phyloP scores from a whole-genome alignment of 257 asterid species.

The Oldenlandia corymbosa region DNA sequence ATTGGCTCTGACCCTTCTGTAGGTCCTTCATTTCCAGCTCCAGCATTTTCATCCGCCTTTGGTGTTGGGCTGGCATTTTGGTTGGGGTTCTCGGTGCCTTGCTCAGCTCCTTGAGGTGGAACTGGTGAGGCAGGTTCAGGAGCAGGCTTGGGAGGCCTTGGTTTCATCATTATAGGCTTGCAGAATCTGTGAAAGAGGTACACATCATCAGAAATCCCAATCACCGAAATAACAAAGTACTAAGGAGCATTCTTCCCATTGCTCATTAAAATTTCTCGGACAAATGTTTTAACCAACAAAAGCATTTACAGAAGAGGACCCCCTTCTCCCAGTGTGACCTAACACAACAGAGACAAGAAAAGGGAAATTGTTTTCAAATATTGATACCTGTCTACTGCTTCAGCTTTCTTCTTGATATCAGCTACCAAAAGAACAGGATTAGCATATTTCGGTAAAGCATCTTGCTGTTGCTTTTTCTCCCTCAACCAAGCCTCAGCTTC shows the following conservation, averaged over 20 bases:
- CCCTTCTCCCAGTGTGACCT: too few relatives aligned
- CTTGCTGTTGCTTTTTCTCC: constrained; percentile 79
- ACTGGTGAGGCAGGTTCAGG: constrained; percentile 59
- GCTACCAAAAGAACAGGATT: constrained; percentile 64
- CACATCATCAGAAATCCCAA: too few relatives aligned
- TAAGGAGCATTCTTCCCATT: too few relatives aligned
- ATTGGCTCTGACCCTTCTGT: constrained; percentile 49
- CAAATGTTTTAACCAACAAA: too few relatives aligned
- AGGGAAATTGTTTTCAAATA: neutral
- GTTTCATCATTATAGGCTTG: constrained; percentile 80
- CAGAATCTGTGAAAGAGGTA: constrained; percentile 42
- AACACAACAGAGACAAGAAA: neutral
- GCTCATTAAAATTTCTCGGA: too few relatives aligned
- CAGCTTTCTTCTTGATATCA: constrained; percentile 72
- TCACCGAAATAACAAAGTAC: too few relatives aligned
- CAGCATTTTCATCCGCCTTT: constrained; percentile 17
- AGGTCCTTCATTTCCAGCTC: constrained; percentile 32
- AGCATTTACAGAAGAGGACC: too few relatives aligned
- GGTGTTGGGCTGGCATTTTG: constrained; percentile 26
- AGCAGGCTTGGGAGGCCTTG: constrained; percentile 74
- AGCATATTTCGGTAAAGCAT: constrained; percentile 65
- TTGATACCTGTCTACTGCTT: constrained; percentile 69
- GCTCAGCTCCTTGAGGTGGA: constrained; percentile 51
- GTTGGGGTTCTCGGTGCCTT: constrained; percentile 27
- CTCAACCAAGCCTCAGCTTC: constrained; percentile 90